Evolutionary conservation across 2,329 filamentous ascomycete genomes (phyloP), one percentile per base, ranked within the genome.

Genomic region (Keithomyces neogunnii): DNA sequence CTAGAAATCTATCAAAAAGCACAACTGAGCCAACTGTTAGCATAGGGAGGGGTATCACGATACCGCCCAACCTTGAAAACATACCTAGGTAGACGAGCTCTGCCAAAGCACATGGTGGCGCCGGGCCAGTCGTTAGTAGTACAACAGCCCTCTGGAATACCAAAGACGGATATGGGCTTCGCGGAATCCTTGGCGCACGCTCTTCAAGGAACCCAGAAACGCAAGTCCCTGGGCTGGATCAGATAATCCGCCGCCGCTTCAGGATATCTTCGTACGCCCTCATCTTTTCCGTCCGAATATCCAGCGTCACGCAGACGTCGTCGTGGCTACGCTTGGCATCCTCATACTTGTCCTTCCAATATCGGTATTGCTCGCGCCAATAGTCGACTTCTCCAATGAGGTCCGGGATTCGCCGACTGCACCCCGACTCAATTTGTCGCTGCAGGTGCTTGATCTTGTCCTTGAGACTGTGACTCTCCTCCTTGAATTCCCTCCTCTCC

Each of bases 231-330:
- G 26, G 7, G 35, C 2, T 31, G 6, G 35, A 26, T 56, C 49
- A 68, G 28, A 64, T 58, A 26, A 67, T 59, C 13, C 63, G 58
- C 11, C 61, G 57, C n/a, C 65, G 54, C 48, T 58, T 61, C 19
- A 69, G 40, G 3, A 69, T 61, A 33, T 69, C 66, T 43, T 69
- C 66, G 30, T 68, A 69, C 2, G 58, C 58, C 36, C 57, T 57
- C 51, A 67, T 59, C 62, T 69, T 68, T 45, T 62, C 59, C 11
- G 59, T 57, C 53, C 66, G 59, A 29, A 60, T 56, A 43, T 68
- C 63, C 26, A 66, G 51, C 19, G 64, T 53, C 2, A 59, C 58
- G 13, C 58, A 57, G 31, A 66, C 53, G 7, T 66, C 60, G 44
- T 66, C 60, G 44, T 66, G 57, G 31, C 60, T 51, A 38, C 57